Evolutionary conservation across 2,329 filamentous ascomycete genomes (phyloP).

Genomic region (Madurella mycetomatis): DNA sequence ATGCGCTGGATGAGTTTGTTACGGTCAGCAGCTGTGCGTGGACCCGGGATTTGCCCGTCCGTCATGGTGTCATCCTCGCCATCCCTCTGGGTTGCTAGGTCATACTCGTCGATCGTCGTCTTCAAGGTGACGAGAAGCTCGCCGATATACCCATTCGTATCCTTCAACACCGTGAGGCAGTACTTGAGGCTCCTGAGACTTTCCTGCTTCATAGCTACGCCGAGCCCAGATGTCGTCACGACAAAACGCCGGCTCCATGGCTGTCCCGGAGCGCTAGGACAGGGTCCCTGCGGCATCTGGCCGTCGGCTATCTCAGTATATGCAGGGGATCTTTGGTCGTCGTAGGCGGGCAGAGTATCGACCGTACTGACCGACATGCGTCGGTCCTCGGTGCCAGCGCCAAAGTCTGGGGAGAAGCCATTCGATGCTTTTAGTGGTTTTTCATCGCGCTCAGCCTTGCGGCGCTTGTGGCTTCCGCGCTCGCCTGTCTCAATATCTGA

Average conservation of each 20-base stretch:
- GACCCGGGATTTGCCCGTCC: constrained; percentile 3
- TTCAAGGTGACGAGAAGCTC: constrained; percentile 71
- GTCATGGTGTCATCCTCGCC: constrained; percentile 25
- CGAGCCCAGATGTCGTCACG: constrained; percentile 84
- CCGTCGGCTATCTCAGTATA: constrained; percentile 59
- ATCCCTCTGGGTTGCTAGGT: constrained; percentile 35
- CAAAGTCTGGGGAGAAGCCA: background rate
- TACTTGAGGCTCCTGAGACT: constrained; percentile 80
- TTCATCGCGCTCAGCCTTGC: constrained; percentile 35
- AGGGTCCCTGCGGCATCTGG: constrained; percentile 25
- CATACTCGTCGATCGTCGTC: constrained; percentile 74
- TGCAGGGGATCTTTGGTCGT: constrained; percentile 69
- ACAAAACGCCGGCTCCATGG: constrained; percentile 79
- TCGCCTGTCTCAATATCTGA: constrained; percentile 45
- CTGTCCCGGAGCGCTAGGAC: constrained; percentile 25
- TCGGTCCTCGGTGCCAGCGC: constrained; percentile 40
- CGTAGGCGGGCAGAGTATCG: constrained; percentile 79
- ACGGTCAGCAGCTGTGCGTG: constrained; percentile 34
- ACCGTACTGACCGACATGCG: constrained; percentile 63
- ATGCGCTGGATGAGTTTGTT: constrained; percentile 58
- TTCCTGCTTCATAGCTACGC: constrained; percentile 86
- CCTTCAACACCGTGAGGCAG: constrained; percentile 73
- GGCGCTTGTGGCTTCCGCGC: constrained; percentile 51
- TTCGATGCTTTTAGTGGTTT: constrained; percentile 2
- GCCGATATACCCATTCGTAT: constrained; percentile 77